A percentile compares a stretch with the other conserved stretches of the same genome.
These are phyloP conservation scores for Protomyces macrosporus DNA, from an alignment of 1,139 yeast genomes.

Conservation along the genomic window DNA sequence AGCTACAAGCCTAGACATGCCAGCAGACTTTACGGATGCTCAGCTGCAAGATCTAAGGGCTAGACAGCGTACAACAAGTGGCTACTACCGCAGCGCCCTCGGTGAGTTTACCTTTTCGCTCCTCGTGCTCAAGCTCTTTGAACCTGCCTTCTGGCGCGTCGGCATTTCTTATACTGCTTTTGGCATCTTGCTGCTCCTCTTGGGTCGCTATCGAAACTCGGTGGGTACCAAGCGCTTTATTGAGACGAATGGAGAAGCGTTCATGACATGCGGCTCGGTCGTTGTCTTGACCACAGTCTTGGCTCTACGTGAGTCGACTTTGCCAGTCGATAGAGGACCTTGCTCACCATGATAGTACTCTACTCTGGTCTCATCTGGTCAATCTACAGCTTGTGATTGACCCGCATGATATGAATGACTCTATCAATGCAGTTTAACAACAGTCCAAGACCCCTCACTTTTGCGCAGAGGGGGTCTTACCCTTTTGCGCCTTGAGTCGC, in stretches of 20 bases:
- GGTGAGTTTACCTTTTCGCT: conserved; percentile 17
- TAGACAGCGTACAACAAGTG: conserved; percentile 20
- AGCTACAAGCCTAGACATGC: too few species aligned
- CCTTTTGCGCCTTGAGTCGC: not conserved
- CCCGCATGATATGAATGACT: too few species aligned
- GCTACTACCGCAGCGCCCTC: conserved; percentile 15
- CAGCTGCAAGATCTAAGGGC: conserved; percentile 23
- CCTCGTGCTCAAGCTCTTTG: conserved; percentile 14
- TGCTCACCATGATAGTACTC: not conserved
- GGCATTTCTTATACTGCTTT: conserved; percentile 14
- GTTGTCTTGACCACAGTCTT: conserved; percentile 6
- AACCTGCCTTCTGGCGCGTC: conserved; percentile 3
- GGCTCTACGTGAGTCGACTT: not conserved
- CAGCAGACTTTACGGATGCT: not conserved
- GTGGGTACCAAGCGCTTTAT: conserved; percentile 12
- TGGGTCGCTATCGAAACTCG: conserved; percentile 7
- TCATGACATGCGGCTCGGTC: conserved; percentile 8
- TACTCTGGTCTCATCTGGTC: not conserved
- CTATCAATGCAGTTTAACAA: too few species aligned
- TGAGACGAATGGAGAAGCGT: conserved; percentile 9
- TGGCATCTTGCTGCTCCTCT: conserved; percentile 9
- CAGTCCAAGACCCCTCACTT: not conserved
- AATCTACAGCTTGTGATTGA: not conserved
- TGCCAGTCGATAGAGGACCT: too few species aligned
- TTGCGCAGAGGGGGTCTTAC: not conserved